Conservation (phyloP, 768 basidiomycete genomes). For the Coprinopsis marcescibilis region DNA sequence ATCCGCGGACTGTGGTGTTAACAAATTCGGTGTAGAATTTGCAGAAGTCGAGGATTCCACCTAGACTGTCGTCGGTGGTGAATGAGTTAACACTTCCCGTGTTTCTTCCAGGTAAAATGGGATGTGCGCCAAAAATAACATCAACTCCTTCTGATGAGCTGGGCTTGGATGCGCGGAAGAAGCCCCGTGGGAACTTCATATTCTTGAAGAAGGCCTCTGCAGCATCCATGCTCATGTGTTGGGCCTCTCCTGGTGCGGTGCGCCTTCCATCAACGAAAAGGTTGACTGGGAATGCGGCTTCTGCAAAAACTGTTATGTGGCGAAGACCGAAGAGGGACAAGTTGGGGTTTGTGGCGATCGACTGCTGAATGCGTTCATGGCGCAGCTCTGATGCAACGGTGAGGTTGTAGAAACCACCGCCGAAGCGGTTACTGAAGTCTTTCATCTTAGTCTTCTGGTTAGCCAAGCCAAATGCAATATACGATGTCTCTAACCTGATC, state of each 20-base stretch:
- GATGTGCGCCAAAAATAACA: slow-evolving; percentile 2
- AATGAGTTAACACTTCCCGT: slow-evolving; percentile 12
- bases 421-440: slow-evolving; percentile 16
- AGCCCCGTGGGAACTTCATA: slow-evolving; percentile 15
- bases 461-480: too few species aligned
- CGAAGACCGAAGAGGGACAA: slow-evolving; percentile 16
- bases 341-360: slow-evolving; percentile 17
- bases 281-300: slow-evolving; percentile 14
- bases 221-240: slow-evolving; percentile 9
- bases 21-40: slow-evolving; percentile 15
- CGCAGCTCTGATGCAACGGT: slow-evolving; percentile 16
- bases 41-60: slow-evolving; percentile 12
- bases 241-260: too few species aligned
- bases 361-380: slow-evolving; percentile 16
- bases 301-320: slow-evolving; percentile 17
- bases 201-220: slow-evolving; percentile 18
- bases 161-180: slow-evolving; percentile 12
- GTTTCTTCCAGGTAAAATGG: slow-evolving; percentile 15
- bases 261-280: slow-evolving; percentile 19
- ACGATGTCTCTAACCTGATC: too few species aligned
- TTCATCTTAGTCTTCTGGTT: slow-evolving; percentile 14
- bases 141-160: slow-evolving; percentile 2
- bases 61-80: slow-evolving; percentile 10
- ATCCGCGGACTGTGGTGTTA: slow-evolving; percentile 9
- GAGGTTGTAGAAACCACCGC: slow-evolving; percentile 18